Evolutionary conservation across 2,329 filamentous ascomycete species (phyloP).

Genomic region (Cadophora gregata): DNA sequence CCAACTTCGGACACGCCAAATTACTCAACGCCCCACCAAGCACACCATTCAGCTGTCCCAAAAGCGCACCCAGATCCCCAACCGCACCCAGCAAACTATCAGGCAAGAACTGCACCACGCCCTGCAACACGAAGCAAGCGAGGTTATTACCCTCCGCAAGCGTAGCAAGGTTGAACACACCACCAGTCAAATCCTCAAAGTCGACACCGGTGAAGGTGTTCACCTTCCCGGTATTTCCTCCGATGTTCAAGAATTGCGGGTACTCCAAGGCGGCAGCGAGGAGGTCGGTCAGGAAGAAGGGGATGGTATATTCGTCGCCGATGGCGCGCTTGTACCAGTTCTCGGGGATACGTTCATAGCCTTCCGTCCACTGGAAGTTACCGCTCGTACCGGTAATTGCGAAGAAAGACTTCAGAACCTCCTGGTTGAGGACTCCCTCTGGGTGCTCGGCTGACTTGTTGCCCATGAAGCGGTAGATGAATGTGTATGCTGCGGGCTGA

Average conservation of each 20-base stretch:
- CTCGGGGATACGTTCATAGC: slow-evolving; percentile 34
- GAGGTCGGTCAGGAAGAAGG: slow-evolving; percentile 48
- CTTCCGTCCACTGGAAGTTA: slow-evolving; percentile 26
- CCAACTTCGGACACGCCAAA: slow-evolving; percentile 14
- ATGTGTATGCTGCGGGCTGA: slow-evolving; percentile 34
- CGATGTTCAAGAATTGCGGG: slow-evolving; percentile 53
- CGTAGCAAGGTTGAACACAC: slow-evolving; percentile 51
- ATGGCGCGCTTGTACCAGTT: slow-evolving; percentile 40
- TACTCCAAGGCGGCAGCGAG: slow-evolving; percentile 48
- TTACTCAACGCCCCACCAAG: not conserved
- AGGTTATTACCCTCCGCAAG: slow-evolving; percentile 56
- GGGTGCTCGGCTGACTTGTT: slow-evolving; percentile 37
- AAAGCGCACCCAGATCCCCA: not conserved
- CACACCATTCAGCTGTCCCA: not conserved
- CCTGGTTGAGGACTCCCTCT: slow-evolving; percentile 47
- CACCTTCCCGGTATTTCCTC: slow-evolving; percentile 57
- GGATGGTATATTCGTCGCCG: slow-evolving; percentile 49
- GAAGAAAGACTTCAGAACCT: slow-evolving; percentile 43
- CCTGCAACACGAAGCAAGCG: slow-evolving; percentile 51
- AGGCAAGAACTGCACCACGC: slow-evolving; percentile 48
- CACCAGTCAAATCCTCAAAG: slow-evolving; percentile 50
- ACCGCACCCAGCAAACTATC: slow-evolving; percentile 47
- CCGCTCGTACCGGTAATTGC: slow-evolving; percentile 36
- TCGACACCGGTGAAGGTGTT: slow-evolving; percentile 57
- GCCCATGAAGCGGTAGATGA: slow-evolving; percentile 37